Evolutionary conservation across 2,329 filamentous ascomycete species (phyloP).

Genomic region (Fusarium sp.): DNA sequence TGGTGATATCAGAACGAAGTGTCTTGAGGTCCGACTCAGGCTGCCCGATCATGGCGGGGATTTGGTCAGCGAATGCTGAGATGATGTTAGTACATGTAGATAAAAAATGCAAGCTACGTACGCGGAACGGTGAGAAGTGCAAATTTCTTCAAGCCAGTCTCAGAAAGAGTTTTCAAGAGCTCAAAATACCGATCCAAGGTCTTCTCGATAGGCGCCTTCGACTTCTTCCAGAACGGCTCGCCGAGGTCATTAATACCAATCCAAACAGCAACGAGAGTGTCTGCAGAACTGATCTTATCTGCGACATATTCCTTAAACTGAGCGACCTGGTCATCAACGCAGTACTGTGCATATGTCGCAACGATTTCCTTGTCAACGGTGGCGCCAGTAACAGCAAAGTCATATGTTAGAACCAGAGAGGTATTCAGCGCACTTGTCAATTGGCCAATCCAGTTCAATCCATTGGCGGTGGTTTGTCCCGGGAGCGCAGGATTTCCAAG

Average conservation of each 20-base stretch:
- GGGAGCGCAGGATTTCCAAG: conserved; percentile 25
- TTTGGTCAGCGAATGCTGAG: conserved; percentile 21
- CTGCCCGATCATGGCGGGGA: conserved; percentile 15
- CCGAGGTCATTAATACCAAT: conserved; percentile 38
- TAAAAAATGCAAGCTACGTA: background rate
- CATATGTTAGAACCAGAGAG: conserved; percentile 20
- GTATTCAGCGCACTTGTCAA: conserved; percentile 24
- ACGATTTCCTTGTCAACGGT: conserved; percentile 34
- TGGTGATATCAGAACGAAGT: conserved; percentile 11
- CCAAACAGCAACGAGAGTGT: conserved; percentile 33
- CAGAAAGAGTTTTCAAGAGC: conserved; percentile 11
- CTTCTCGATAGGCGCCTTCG: conserved; percentile 4
- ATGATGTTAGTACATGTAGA: rapidly evolving
- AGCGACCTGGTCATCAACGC: conserved; percentile 30
- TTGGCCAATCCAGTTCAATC: conserved; percentile 36
- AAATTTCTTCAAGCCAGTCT: conserved; percentile 24
- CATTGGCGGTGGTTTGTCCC: conserved; percentile 30
- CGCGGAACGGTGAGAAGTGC: conserved; percentile 23
- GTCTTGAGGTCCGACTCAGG: conserved; percentile 3
- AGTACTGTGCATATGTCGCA: conserved; percentile 20
- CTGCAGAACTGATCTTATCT: background rate
- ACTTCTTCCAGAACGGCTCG: conserved; percentile 31
- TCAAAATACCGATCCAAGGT: conserved; percentile 22
- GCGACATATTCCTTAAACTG: conserved; percentile 32
- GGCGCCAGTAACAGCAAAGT: conserved; percentile 36